Evolutionary conservation across 345 rosid genomes (phyloP), one percentile per base, ranked within the genome.

Genomic region (Corymbia maculata): DNA sequence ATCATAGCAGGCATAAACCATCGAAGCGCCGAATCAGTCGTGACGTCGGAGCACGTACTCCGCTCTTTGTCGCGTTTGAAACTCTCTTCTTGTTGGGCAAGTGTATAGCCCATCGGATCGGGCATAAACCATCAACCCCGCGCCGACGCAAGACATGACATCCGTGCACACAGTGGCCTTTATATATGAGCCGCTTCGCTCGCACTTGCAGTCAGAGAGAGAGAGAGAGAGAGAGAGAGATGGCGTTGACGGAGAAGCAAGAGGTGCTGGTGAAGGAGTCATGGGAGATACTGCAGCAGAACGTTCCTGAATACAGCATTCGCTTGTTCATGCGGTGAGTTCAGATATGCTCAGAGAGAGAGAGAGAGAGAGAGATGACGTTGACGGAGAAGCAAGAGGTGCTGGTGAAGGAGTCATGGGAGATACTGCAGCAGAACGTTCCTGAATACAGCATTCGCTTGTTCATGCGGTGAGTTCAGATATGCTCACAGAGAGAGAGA

Each of bases 361-460:
- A 64, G 22, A 22, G 68, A n/a, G 70, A n/a, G n/a, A 52, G 64
- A 89, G 88, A 90, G 85, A 93, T 93, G 95, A 91, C 21, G 61
- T 92, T 94, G 30, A 93, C 91, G 8, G 98, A 92, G 92, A 91
- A 94, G 89, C 95, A 94, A 88, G 96, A 95, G 91, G 93, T 90
- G 61, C 85, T 95, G 89, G 96, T 95, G 89, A 93, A 94, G 90
- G 94, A 94, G 87, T 93, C 95, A 52, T 96, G 97, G 98, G 93
- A 91, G 91, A 87, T 92, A 79, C 86, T 94, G 87, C 93, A 94
- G 92, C 91, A 93, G 85, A 92, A 94, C 89, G 88, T 93, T 85
- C 93, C 94, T 44, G 89, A 89, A 89, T 79, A 92, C 92, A 93
- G 95, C 88, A 88, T 93, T 42, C 90, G 91, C 79, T 94, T 96